Conservation (phyloP, 2,329 filamentous ascomycete species). For the Xylariaceae sp. region DNA sequence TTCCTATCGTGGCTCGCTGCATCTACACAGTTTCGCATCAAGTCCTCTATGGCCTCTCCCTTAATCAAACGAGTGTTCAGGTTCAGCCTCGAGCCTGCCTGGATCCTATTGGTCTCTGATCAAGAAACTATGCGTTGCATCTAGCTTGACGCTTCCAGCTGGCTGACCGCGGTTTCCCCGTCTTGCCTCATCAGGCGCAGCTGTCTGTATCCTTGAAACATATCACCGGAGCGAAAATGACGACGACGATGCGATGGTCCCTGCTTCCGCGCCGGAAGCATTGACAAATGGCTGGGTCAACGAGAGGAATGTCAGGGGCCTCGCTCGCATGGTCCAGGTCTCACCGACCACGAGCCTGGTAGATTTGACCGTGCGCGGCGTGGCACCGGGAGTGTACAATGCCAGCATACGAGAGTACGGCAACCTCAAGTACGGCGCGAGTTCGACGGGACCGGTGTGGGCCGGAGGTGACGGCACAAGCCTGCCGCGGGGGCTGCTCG, state of each 20-base stretch:
- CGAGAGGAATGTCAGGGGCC: constrained; percentile 62
- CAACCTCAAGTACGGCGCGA: constrained; percentile 77
- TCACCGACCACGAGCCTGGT: constrained; percentile 70
- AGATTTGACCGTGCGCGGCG: constrained; percentile 78
- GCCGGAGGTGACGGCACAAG: constrained; percentile 35
- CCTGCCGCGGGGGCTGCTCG: constrained; percentile 51
- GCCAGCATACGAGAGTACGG: constrained; percentile 81
- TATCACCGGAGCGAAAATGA: constrained; percentile 52
- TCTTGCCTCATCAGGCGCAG: constrained; percentile 49
- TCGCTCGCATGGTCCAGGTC: constrained; percentile 92
- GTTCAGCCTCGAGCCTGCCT: constrained; percentile 2
- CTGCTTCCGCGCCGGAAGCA: constrained; percentile 28
- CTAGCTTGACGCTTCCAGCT: constrained; percentile 7
- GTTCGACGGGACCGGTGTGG: constrained; percentile 80
- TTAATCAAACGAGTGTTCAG: constrained; percentile 3
- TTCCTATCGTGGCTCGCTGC: constrained; percentile 7
- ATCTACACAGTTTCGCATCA: too few species aligned
- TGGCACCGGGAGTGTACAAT: constrained; percentile 72
- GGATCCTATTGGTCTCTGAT: constrained; percentile 1
- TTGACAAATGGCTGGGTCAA: constrained; percentile 21
- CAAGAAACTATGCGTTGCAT: neutral
- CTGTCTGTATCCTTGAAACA: constrained; percentile 94
- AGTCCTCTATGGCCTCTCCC: too few species aligned
- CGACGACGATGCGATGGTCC: constrained; percentile 22
- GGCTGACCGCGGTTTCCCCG: constrained; percentile 14